These are phyloP conservation scores for Amylocarpus encephaloides DNA, from an alignment of 2,329 filamentous ascomycete genomes.

Conservation along the genomic window DNA sequence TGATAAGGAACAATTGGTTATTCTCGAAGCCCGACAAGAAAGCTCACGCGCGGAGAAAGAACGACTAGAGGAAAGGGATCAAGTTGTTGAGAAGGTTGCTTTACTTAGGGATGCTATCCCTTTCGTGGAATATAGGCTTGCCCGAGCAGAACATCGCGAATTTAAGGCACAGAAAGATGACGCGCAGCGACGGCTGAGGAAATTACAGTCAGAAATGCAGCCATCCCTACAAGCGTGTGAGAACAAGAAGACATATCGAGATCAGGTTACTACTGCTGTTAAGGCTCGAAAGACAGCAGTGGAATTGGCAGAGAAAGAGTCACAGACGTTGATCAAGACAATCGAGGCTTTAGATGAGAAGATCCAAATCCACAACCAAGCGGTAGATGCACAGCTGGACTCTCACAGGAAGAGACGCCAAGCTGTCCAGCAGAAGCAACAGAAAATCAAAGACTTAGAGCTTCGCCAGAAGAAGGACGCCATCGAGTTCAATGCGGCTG, in stretches of 20 bases:
- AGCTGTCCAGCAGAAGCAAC: conserved; percentile 44
- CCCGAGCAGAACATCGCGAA: conserved; percentile 41
- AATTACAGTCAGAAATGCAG: conserved; percentile 53
- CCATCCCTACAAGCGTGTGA: conserved; percentile 66
- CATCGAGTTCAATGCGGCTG: conserved; percentile 59
- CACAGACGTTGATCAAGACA: conserved; percentile 38
- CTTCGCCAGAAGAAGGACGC: conserved; percentile 56
- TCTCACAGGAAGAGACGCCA: conserved; percentile 42
- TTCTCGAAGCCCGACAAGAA: conserved; percentile 66
- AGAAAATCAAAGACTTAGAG: conserved; percentile 57
- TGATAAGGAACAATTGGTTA: conserved; percentile 57
- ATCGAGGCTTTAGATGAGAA: conserved; percentile 39
- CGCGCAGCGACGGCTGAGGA: conserved; percentile 50
- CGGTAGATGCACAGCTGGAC: conserved; percentile 46
- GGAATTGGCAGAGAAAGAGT: conserved; percentile 46
- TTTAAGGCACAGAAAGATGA: conserved; percentile 50
- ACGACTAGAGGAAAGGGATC: conserved; percentile 67
- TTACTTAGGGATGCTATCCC: conserved; percentile 61
- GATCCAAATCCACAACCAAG: conserved; percentile 35
- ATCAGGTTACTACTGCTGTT: conserved; percentile 49
- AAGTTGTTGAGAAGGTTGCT: conserved; percentile 57
- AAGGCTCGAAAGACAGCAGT: conserved; percentile 48
- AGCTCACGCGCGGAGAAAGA: conserved; percentile 75
- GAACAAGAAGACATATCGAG: conserved; percentile 61
- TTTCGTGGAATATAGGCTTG: conserved; percentile 56